Evolutionary conservation across 169 alveolate species (phyloP), one percentile per base, ranked within the genome.

Genomic region (Plasmodium malariae): DNA sequence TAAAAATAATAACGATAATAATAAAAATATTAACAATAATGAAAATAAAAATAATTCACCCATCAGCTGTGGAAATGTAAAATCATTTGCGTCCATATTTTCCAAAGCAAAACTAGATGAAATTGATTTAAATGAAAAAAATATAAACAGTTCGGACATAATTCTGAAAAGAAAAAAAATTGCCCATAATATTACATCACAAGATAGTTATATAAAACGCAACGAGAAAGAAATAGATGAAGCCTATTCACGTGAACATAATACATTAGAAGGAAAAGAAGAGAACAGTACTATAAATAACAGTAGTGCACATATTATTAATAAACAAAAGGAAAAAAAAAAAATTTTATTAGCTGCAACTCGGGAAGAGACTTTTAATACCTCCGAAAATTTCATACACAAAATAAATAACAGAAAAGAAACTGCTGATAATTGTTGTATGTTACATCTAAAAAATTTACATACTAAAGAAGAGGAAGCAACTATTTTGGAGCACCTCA

Each of bases 111-210:
- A 19, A 17, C 37, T 67, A 17, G 2, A 17, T 28, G 43, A 67
- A 3, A 34, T 19, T 24, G 76, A 43, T 24, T 51, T 37, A 19
- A 14, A 4, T 67, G 76, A 37, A 67, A 67, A 67, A 67, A 67
- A 45, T 45, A 2, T 28, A 65, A 34, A 45, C 17, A 24, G 34
- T 9, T 40, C 9, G 9, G 34, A 12, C 32, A 34, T 36, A 65
- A 11, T 45, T n/a, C n/a, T n/a, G n/a, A n/a, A n/a, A n/a, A n/a
- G n/a, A n/a, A n/a, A n/a, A n/a, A n/a, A n/a, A n/a, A n/a, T 11
- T 45, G 9, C 55, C 1, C 9, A 17, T 17, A 45, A 45, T 11
- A 45, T 11, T 45, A 45, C 55, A 3, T 45, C 4, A 1, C 1
- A 45, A 45, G 55, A 45, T 45, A 45, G 55, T 45, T 11, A 11